Percentiles rank a stretch among this genome's conserved stretches.
Conservation (phyloP, 352 stramenopile genomes). For the Globisporangium splendens region DNA sequence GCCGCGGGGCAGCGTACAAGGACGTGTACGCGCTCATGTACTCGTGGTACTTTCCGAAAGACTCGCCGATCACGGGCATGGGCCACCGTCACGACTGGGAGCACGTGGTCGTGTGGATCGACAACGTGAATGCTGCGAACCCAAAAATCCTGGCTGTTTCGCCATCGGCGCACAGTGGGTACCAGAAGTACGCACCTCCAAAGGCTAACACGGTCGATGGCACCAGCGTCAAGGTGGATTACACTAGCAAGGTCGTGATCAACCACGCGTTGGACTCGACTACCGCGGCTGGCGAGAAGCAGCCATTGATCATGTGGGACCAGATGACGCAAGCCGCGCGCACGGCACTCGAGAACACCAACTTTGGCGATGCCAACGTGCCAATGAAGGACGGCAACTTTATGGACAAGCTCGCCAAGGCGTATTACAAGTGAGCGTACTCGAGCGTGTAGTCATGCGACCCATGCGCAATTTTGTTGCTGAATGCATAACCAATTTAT, state of each 20-base stretch:
- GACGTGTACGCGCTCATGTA: conserved; percentile 24
- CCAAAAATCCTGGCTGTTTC: conserved; percentile 19
- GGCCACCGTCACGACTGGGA: conserved; percentile 38
- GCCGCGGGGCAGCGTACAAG: conserved; percentile 17
- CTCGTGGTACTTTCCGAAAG: conserved; percentile 41
- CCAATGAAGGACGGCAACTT: conserved; percentile 29
- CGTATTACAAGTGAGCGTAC: conserved; percentile 7
- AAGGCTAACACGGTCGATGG: no score
- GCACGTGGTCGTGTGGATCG: conserved; percentile 35
- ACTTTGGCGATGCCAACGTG: conserved; percentile 17
- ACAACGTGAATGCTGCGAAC: conserved; percentile 17
- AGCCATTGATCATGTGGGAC: conserved; percentile 13
- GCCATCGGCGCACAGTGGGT: no score
- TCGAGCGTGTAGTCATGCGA: no score
- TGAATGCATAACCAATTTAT: no score
- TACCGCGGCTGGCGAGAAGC: conserved; percentile 9
- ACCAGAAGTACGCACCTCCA: no score
- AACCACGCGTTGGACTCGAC: no score
- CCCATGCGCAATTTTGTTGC: no score
- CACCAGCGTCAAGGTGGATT: conserved; percentile 28
- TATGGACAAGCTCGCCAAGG: conserved; percentile 18
- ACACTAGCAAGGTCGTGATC: conserved; percentile 4
- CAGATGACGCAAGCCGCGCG: conserved; percentile 10
- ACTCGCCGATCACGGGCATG: conserved; percentile 23
- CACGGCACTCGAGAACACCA: conserved; percentile 13